Evolutionary conservation across 2,329 filamentous ascomycete species (phyloP).

Genomic region (Teratosphaeriaceae sp.): DNA sequence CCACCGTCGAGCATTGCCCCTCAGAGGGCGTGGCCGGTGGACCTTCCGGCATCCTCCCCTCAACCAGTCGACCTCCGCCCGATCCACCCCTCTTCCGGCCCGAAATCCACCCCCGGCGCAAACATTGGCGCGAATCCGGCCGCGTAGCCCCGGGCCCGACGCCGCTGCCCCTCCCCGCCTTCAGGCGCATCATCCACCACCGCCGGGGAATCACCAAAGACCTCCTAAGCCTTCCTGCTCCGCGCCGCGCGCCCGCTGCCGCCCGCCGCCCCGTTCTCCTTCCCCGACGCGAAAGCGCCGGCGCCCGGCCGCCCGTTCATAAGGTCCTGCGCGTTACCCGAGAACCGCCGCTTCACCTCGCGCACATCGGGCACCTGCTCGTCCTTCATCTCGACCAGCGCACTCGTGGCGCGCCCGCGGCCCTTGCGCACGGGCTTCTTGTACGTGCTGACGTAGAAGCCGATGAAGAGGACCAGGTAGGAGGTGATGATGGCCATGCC

Average conservation of each 20-base stretch:
- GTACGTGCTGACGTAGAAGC: constrained; percentile 97
- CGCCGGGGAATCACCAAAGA: no score
- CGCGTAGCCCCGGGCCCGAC: no score
- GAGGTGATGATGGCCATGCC: constrained; percentile 89
- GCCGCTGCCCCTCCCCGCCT: no score
- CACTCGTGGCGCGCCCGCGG: constrained; percentile 72
- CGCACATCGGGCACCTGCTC: constrained; percentile 54
- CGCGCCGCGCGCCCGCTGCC: constrained; percentile 56
- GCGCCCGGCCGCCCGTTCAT: constrained; percentile 31
- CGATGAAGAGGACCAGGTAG: constrained; percentile 97
- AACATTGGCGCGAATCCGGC: no score
- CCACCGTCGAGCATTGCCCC: no score
- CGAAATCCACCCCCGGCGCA: no score
- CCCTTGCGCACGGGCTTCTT: constrained; percentile 73
- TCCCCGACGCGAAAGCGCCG: constrained; percentile 3
- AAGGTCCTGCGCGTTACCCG: constrained; percentile 33
- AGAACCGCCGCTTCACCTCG: constrained; percentile 47
- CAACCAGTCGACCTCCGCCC: no score
- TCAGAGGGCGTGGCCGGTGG: no score
- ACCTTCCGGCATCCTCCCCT: no score
- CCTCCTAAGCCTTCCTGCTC: constrained; percentile 61
- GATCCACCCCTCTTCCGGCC: no score
- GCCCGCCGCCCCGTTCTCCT: constrained; percentile 10
- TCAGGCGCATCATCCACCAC: no score
- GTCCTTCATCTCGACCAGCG: constrained; percentile 75